Evolutionary conservation across 2,329 filamentous ascomycete genomes (phyloP), one percentile per base, ranked within the genome.

Genomic region (Trichoderma semiorbis): DNA sequence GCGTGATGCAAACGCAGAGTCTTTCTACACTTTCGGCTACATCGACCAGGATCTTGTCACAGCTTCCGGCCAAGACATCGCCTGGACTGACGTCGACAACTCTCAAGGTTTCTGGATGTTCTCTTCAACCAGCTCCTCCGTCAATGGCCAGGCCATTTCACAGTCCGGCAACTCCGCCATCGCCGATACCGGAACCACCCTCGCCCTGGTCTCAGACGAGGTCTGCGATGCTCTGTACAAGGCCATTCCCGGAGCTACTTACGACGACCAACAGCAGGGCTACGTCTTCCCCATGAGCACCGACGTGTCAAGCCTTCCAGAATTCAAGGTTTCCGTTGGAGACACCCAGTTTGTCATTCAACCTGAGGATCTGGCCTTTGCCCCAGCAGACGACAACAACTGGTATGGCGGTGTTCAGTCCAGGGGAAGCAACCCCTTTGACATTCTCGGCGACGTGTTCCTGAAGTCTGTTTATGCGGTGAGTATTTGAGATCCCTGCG

Each of bases 11-110:
- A 58, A 88, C 83, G 72, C 69, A 81, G 79, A 71, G 78, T 79
- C 71, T 62, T 75, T 68, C 47, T 95, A 93, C 81, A 90, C 93
- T 76, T 95, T 95, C 76, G 93, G 93, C 73, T 85, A 81, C 75
- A 90, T 95, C 76, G 91, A 95, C 78, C 77, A 76, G 1, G 90
- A 88, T 83, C 65, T 69, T 5, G 55, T 69, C 36, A 82, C 82
- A 69, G 89, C 92, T 76, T 92, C 91, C 78, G 84, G 80, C 3
- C 92, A 92, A 34, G 76, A 85, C 3, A 85, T 95, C 76, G 81
- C 85, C 24, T 93, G 89, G 78, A 84, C 90, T n/a, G 83, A 86
- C 12, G 85, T 93, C 73, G 88, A 93, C 78, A 85, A 84, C 28
- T 85, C 84, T 14, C 81, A 84, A 28, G 92, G 92, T 8, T 93